Conservation (phyloP, 352 stramenopile genomes). For the Globisporangium viniferum region DNA sequence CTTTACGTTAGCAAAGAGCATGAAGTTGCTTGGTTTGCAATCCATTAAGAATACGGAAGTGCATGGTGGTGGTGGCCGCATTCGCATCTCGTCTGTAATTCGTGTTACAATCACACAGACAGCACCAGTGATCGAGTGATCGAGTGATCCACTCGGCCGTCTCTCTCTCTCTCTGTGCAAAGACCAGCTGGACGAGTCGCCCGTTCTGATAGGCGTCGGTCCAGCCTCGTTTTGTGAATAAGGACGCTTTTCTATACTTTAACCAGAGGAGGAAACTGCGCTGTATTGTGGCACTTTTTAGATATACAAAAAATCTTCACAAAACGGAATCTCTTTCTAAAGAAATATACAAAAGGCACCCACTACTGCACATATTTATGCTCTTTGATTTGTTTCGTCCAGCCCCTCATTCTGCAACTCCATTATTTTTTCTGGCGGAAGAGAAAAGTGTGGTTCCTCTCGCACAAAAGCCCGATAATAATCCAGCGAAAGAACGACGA, state of each 20-base stretch:
- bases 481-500: neutral
- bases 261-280: neutral
- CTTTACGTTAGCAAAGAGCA: neutral
- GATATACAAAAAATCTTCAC: neutral
- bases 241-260: neutral
- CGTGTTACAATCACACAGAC: neutral
- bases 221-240: neutral
- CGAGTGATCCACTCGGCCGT: neutral
- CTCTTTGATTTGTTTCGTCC: neutral
- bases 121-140: neutral
- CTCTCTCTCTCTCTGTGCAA: conserved; percentile 5
- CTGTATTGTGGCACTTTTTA: neutral
- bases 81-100: neutral
- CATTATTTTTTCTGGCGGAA: neutral
- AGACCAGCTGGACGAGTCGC: neutral
- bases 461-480: neutral
- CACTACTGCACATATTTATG: neutral
- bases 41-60: neutral
- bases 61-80: neutral
- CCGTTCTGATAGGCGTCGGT: neutral
- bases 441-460: neutral
- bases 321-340: neutral
- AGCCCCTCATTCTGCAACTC: neutral
- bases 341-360: neutral
- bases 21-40: neutral